Percentiles rank a stretch among this genome's conserved stretches.
phyloP scores from a whole-genome alignment of 257 asterid species.

The Ocimum tenuiflorum region DNA sequence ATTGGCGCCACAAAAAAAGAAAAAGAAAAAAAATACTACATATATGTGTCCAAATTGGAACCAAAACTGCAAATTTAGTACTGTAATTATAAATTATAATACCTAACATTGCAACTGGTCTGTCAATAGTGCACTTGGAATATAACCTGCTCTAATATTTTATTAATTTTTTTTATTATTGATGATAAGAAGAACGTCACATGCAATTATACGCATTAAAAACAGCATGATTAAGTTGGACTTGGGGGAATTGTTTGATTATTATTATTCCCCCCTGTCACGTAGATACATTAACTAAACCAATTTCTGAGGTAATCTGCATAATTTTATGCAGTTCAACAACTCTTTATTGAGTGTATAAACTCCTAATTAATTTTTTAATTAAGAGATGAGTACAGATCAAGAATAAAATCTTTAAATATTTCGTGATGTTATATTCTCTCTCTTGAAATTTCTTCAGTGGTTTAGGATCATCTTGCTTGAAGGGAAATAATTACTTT shows the following conservation, averaged over 20 bases:
- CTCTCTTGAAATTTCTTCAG: not conserved
- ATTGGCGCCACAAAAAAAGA: no score
- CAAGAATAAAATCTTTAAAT: not conserved
- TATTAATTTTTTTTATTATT: not conserved
- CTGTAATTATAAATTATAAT: not conserved
- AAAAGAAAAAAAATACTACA: no score
- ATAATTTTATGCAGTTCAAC: conserved; percentile 4
- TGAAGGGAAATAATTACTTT: not conserved
- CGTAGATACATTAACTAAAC: conserved; percentile 3
- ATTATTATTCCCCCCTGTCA: conserved; percentile 1
- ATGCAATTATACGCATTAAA: conserved; percentile 12
- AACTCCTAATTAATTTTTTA: not conserved
- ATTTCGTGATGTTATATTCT: not conserved
- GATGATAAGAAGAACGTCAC: conserved; percentile 25
- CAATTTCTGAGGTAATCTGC: not conserved
- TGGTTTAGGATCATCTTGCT: not conserved
- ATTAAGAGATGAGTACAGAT: not conserved
- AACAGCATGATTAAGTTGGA: not conserved
- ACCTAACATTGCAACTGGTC: conserved; percentile 12
- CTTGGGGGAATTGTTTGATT: not conserved
- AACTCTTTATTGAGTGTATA: conserved; percentile 1
- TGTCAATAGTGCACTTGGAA: not conserved
- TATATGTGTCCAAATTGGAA: not conserved
- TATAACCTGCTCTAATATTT: conserved; percentile 12
- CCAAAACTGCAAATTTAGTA: not conserved